phyloP scores from a whole-genome alignment of 176 grass and related monocot genomes.

The Carex kokanica region DNA sequence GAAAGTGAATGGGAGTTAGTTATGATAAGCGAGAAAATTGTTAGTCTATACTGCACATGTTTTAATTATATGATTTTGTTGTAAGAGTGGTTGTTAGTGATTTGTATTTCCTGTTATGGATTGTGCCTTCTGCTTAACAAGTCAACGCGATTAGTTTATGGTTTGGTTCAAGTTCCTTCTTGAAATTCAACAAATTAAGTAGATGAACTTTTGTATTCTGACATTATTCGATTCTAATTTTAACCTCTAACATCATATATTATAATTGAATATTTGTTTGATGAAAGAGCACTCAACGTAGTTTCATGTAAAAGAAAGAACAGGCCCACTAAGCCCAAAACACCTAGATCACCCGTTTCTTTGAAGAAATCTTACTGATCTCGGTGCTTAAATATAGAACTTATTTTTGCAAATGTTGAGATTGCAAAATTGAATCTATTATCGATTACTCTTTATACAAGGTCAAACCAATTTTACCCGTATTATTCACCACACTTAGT shows the following conservation, averaged over 20 bases:
- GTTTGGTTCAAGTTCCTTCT: neutral
- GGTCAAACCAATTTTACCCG: neutral
- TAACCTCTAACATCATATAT: neutral
- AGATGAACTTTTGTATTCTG: neutral
- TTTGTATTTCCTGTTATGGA: neutral
- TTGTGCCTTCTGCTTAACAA: neutral
- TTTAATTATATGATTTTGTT: neutral
- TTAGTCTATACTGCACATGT: neutral
- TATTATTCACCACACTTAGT: neutral
- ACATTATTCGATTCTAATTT: neutral
- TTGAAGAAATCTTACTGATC: neutral
- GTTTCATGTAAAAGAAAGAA: neutral
- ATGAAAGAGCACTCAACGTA: neutral
- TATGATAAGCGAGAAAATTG: neutral
- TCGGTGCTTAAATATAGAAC: neutral
- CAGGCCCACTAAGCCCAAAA: neutral
- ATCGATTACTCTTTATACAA: neutral
- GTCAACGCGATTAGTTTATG: neutral
- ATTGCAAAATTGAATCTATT: neutral
- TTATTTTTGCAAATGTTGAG: neutral
- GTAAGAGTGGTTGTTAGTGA: neutral
- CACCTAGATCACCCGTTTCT: neutral
- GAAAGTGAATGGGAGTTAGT: constrained; percentile 47
- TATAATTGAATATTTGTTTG: neutral
- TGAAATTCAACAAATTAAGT: neutral